Percentiles rank a stretch among this genome's conserved stretches.
These are phyloP conservation scores for Juncus inflexus DNA, from an alignment of 176 grass and related monocot species.

Conservation along the genomic window DNA sequence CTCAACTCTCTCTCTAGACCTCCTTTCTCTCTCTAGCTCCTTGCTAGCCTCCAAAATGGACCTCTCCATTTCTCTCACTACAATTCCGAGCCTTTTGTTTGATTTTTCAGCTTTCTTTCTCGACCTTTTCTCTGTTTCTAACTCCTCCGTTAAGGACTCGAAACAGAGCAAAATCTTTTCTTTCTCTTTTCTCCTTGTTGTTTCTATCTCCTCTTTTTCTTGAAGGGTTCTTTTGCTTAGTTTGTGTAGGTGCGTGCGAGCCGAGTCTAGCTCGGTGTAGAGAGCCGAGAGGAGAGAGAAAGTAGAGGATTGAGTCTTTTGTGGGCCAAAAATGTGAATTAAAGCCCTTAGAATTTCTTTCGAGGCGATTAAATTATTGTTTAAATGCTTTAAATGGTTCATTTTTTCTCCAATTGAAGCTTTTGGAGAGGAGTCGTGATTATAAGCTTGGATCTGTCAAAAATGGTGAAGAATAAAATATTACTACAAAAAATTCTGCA, in stretches of 20 bases:
- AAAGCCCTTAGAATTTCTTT: constrained; percentile 61
- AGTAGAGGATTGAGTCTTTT: constrained; percentile 37
- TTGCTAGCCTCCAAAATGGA: constrained; percentile 31
- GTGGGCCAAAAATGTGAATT: constrained; percentile 29
- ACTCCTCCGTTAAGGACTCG: constrained; percentile 34
- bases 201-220: constrained; percentile 35
- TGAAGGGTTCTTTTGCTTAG: constrained; percentile 28
- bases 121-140: constrained; percentile 49
- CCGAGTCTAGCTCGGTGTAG: constrained; percentile 45
- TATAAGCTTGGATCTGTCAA: constrained; percentile 30
- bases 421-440: background rate
- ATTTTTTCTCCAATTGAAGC: constrained; percentile 21
- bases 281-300: constrained; percentile 54
- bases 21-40: constrained; percentile 58
- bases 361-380: constrained; percentile 47
- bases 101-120: constrained; percentile 49
- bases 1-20: constrained; percentile 50
- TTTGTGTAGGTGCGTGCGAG: constrained; percentile 30
- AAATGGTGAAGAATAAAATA: constrained; percentile 10
- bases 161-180: constrained; percentile 49
- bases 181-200: constrained; percentile 43
- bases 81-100: constrained; percentile 47
- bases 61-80: constrained; percentile 36
- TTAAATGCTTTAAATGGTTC: constrained; percentile 41
- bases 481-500: background rate